These are phyloP conservation scores for Cutaneotrichosporon curvatum DNA, from an alignment of 1,284 basidiomycete species.

Conservation along the genomic window DNA sequence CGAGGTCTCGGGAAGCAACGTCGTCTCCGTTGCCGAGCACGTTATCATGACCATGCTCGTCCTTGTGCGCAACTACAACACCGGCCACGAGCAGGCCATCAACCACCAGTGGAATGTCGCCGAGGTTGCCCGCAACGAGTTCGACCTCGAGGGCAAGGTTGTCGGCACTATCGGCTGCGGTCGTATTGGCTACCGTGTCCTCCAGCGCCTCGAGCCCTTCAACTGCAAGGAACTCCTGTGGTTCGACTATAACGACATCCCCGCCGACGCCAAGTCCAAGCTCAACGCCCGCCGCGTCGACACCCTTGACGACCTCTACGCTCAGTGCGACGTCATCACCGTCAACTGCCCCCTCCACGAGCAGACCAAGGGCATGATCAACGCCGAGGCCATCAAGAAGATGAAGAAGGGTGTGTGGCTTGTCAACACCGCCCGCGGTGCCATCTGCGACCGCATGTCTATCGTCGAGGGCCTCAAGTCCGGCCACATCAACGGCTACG, in stretches of 20 bases:
- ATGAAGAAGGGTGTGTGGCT: constrained; percentile 89
- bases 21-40: constrained; percentile 79
- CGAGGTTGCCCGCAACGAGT: constrained; percentile 69
- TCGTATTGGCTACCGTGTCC: constrained; percentile 80
- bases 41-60: constrained; percentile 69
- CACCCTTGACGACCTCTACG: constrained; percentile 78
- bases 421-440: constrained; percentile 89
- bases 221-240: constrained; percentile 86
- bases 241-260: constrained; percentile 82
- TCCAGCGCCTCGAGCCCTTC: constrained; percentile 81
- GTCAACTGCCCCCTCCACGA: constrained; percentile 85
- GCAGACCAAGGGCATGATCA: constrained; percentile 70
- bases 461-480: constrained; percentile 69
- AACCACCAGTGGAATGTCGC: constrained; percentile 80
- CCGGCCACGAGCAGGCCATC: constrained; percentile 64
- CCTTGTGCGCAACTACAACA: constrained; percentile 71
- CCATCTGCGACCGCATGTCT: constrained; percentile 78
- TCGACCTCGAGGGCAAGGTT: constrained; percentile 84
- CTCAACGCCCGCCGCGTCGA: constrained; percentile 70
- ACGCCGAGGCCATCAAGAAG: constrained; percentile 73
- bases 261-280: constrained; percentile 62
- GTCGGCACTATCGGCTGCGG: constrained; percentile 82
- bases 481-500: constrained; percentile 67
- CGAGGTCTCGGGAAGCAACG: constrained; percentile 76
- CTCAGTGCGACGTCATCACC: constrained; percentile 49